Evolutionary conservation across 495 filamentous ascomycete genomes (phyloP).

Genomic region (Penicillium desertorum): DNA sequence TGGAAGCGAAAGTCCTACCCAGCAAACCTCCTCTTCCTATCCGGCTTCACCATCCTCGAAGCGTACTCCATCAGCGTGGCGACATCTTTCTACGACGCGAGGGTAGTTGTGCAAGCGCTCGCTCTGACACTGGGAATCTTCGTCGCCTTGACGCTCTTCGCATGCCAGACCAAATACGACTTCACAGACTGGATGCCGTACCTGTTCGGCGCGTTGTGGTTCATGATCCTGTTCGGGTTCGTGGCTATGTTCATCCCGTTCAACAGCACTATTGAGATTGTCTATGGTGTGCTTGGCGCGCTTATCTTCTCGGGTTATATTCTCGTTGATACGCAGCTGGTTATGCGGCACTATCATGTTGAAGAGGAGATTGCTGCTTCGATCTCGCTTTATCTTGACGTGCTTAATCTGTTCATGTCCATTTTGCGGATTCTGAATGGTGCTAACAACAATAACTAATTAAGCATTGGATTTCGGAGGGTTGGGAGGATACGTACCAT

Average conservation of each 20-base stretch:
- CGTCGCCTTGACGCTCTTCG: constrained; percentile 86
- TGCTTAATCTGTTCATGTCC: constrained; percentile 94
- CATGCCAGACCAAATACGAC: constrained; percentile 97
- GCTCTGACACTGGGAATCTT: constrained; percentile 92
- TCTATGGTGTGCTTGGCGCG: constrained; percentile 77
- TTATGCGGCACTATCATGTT: constrained; percentile 92
- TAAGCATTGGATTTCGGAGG: background rate
- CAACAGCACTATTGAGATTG: constrained; percentile 73
- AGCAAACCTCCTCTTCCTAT: constrained; percentile 88
- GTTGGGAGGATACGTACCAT: background rate
- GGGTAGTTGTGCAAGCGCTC: constrained; percentile 85
- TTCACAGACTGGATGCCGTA: constrained; percentile 97
- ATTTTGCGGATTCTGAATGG: constrained; percentile 89
- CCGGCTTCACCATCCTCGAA: constrained; percentile 87
- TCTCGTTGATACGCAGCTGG: constrained; percentile 91
- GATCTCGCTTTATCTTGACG: constrained; percentile 92
- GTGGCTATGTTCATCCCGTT: constrained; percentile 81
- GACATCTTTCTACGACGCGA: constrained; percentile 78
- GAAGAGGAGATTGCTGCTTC: constrained; percentile 98
- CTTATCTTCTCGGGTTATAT: constrained; percentile 93
- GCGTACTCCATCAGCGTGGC: constrained; percentile 92
- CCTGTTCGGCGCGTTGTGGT: constrained; percentile 87
- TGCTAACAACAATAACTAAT: constrained; percentile 73
- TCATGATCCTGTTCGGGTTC: constrained; percentile 87
- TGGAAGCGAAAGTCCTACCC: constrained; percentile 99